Conservation (phyloP, 2,329 filamentous ascomycete species). For the Fusarium caatingaense region DNA sequence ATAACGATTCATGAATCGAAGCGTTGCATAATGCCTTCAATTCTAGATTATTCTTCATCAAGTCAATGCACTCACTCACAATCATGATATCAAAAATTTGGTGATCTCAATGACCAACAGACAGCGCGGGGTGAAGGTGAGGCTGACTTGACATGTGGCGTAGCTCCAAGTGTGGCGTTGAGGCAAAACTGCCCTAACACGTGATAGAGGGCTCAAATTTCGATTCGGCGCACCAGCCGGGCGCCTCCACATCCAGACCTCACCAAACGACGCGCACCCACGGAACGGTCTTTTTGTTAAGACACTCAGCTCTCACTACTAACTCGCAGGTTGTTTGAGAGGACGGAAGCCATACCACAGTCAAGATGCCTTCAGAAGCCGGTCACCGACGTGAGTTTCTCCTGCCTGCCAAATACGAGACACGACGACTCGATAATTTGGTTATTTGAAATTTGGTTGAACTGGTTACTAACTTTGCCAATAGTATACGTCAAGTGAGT, state of each 20-base stretch:
- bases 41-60: not conserved
- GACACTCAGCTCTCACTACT: slow-evolving; percentile 57
- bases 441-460: slow-evolving; percentile 33
- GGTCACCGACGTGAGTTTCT: slow-evolving; percentile 85
- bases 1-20: not conserved
- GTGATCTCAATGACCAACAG: not conserved
- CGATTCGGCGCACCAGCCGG: slow-evolving; percentile 50
- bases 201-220: slow-evolving; percentile 54
- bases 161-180: not conserved
- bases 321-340: slow-evolving; percentile 60
- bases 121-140: not conserved
- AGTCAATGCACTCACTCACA: not conserved
- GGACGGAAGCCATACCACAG: slow-evolving; percentile 60
- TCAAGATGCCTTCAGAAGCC: slow-evolving; percentile 89
- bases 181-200: slow-evolving; percentile 49
- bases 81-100: slow-evolving; percentile 6
- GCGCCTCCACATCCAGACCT: slow-evolving; percentile 55
- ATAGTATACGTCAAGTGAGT: slow-evolving; percentile 92
- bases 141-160: slow-evolving; percentile 13
- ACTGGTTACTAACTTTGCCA: slow-evolving; percentile 53
- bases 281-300: slow-evolving; percentile 61
- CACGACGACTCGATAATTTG: slow-evolving; percentile 14
- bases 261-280: slow-evolving; percentile 57
- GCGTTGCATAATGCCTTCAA: not conserved
- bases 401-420: slow-evolving; percentile 27